Evolutionary conservation across 495 filamentous ascomycete species (phyloP), one percentile per base, ranked within the genome.

Genomic region (Umbilicaria muhlenbergii): DNA sequence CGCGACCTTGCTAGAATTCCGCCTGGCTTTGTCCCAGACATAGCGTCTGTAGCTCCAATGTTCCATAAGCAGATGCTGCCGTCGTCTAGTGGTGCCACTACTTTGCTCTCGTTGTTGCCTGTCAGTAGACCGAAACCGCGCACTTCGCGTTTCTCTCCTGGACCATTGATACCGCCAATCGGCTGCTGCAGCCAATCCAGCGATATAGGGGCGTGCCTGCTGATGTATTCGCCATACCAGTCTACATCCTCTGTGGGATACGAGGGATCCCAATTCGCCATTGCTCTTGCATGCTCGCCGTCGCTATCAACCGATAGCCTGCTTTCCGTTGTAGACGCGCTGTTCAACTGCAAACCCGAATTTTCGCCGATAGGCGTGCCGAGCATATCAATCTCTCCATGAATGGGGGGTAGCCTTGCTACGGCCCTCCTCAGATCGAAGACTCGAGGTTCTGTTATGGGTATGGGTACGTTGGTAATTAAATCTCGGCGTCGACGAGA

Each of bases 191-290:
- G 64, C 86, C 86, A 94, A 51, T 69, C 81, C 24, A 83, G 61
- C 5, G 68, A 71, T 24, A 86, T 70, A 0, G 83, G 79, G 0
- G 74, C 86, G 63, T 91, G 72, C 17, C 86, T 70, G 19, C 86
- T 83, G 48, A 89, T 81, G 57, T 83, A 94, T 59, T 94, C 87
- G 40, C 80, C 74, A 51, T 92, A 94, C 78, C 84, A 94, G 40
- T 83, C 73, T 12, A 83, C 65, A 33, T 64, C 63, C 56, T 84
- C 80, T 11, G 64, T 61, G 12, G 80, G 76, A 45, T 80, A 81
- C 4, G 74, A 73, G 2, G 84, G 83, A 48, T 94, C 86, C 86
- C 86, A 93, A 48, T 81, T 83, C 5, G 76, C 78, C 40, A 81
- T 71, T 47, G 63, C 74, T 61, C 68, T 72, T 54, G 54, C 59